Evolutionary conservation across 192 early-diverging fungal species (phyloP).

Genomic region (Coemansia sp.): DNA sequence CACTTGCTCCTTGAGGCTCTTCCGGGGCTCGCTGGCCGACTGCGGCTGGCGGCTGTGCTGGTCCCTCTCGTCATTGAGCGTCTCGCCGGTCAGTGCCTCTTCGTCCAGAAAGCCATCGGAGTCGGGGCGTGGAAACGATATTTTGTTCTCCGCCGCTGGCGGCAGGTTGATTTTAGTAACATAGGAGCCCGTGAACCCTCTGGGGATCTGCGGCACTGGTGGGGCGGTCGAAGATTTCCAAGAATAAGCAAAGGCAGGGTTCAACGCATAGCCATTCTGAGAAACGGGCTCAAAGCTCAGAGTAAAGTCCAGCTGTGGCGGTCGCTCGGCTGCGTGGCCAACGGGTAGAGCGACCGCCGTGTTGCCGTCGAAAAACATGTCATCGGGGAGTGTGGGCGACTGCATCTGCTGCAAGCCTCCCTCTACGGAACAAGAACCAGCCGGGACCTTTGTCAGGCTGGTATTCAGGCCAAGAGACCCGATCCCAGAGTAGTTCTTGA

Average conservation of each 20-base stretch:
- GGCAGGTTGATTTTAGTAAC: constrained; percentile 7
- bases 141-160: constrained; percentile 6
- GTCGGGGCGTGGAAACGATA: constrained; percentile 32
- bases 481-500: constrained; percentile 9
- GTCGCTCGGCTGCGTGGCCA: background rate
- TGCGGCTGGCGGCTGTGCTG: background rate
- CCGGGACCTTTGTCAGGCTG: constrained; percentile 6
- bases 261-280: constrained; percentile 31
- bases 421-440: constrained; percentile 4
- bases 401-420: constrained; percentile 16
- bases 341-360: background rate
- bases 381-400: constrained; percentile 40
- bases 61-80: background rate
- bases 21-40: background rate
- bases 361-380: constrained; percentile 19
- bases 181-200: constrained; percentile 11
- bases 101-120: background rate
- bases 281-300: constrained; percentile 16
- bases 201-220: constrained; percentile 37
- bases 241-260: constrained; percentile 22
- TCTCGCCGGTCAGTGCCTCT: constrained; percentile 1
- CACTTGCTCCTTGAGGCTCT: constrained; percentile 8
- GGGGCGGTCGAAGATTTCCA: constrained; percentile 29
- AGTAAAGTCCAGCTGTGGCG: constrained; percentile 11
- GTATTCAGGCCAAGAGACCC: constrained; percentile 16